Evolutionary conservation across 2,329 filamentous ascomycete species (phyloP).

Genomic region (Chaetomium olivaceum): DNA sequence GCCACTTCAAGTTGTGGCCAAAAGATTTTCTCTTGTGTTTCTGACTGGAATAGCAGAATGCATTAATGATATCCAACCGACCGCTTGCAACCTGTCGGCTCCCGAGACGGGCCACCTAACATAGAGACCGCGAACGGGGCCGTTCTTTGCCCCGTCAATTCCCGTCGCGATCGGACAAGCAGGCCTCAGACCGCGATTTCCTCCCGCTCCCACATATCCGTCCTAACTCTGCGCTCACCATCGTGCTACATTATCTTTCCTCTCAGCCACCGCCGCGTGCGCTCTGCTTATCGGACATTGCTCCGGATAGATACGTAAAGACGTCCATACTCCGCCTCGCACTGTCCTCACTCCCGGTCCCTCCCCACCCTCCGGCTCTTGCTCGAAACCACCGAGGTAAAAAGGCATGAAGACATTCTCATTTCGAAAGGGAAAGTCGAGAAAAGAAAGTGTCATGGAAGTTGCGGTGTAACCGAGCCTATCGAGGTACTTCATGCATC

Average conservation of each 20-base stretch:
- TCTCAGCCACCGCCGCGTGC: not conserved
- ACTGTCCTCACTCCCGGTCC: not conserved
- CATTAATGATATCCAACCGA: not conserved
- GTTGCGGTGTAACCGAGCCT: constrained; percentile 6
- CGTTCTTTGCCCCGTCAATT: not conserved
- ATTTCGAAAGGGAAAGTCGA: not conserved
- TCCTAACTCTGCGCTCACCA: not conserved
- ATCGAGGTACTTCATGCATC: not conserved
- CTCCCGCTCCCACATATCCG: not conserved
- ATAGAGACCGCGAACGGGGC: constrained; percentile 2
- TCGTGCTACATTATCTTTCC: not conserved
- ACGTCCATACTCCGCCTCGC: not conserved
- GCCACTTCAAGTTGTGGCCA: not conserved
- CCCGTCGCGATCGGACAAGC: not conserved
- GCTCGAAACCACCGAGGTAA: not conserved
- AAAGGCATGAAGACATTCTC: not conserved
- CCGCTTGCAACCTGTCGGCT: not conserved
- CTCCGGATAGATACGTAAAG: not conserved
- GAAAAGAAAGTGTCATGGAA: not conserved
- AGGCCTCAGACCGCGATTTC: not conserved
- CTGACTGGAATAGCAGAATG: not conserved
- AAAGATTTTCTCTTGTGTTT: not conserved
- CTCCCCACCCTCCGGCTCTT: not conserved
- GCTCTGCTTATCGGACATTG: not conserved
- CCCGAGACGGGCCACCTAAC: constrained; percentile 5